Evolutionary conservation across 139 green algal species (phyloP).

Genomic region (Coelastrella sp.): DNA sequence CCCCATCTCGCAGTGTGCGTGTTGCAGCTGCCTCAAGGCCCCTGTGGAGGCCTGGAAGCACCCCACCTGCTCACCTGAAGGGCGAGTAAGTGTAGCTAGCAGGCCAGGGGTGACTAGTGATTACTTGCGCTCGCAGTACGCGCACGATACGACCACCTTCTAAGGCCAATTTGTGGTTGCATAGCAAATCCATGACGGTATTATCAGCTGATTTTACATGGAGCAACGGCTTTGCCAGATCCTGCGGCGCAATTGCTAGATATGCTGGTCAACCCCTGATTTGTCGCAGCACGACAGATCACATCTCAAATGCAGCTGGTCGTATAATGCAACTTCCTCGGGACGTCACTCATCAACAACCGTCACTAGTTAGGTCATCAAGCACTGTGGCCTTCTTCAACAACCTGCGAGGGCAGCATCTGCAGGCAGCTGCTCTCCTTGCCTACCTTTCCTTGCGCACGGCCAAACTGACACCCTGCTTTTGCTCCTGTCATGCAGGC

Average conservation of each 20-base stretch:
- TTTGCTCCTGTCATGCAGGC: slow-evolving; percentile 16
- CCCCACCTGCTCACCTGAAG: slow-evolving; percentile 65
- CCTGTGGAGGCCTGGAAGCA: slow-evolving; percentile 61
- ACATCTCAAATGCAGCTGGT: background rate
- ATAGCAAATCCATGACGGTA: too few species aligned
- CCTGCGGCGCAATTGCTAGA: background rate
- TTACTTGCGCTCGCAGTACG: too few species aligned
- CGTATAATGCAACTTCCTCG: background rate
- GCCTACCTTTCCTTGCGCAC: background rate
- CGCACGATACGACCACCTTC: too few species aligned
- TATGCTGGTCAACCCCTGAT: background rate
- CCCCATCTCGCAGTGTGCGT: slow-evolving; percentile 11
- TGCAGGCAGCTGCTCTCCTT: too few species aligned
- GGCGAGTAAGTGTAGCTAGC: slow-evolving; percentile 49
- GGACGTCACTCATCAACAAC: too few species aligned
- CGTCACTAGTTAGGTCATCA: too few species aligned
- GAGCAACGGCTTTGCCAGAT: background rate
- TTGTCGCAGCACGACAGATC: background rate
- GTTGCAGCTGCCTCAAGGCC: slow-evolving; percentile 6
- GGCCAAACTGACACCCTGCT: background rate
- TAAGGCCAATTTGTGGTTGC: too few species aligned
- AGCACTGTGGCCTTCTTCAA: too few species aligned
- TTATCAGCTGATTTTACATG: too few species aligned
- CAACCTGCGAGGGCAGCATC: too few species aligned
- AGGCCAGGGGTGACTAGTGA: background rate